Evolutionary conservation across 2,329 filamentous ascomycete species (phyloP), one percentile per base, ranked within the genome.

Genomic region (Diaporthe velutina): DNA sequence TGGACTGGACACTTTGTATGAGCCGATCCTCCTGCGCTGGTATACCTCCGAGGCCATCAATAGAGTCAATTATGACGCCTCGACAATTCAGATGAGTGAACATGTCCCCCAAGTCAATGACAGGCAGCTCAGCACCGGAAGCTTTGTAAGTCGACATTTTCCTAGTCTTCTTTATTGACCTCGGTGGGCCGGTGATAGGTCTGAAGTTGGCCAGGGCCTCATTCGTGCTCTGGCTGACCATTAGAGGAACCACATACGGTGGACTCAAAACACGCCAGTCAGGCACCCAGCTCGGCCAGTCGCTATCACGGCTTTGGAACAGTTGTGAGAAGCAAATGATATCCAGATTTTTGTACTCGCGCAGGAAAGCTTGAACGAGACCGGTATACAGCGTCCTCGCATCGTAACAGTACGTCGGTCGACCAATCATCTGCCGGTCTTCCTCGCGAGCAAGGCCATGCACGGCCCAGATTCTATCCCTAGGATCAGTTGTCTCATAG

Each of bases 171-270:
- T 40, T 50, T 33, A 12, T 33, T 30, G 22, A 40, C 12, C 15
- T 54, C 42, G 30, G 38, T 45, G 68, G 19, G 7, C 48, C 38
- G 1, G 15, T 30, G 6, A 54, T 25, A 58, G 73, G 73, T 38
- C 73, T 64, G 28, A 75, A 75, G 22, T 73, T 75, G 25, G 58
- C 73, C 8, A 75, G 54, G 2, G 70, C 55, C 4, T 73, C 73
- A 12, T 68, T 73, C 1, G 73, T 22, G 25, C 73, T 75, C 33
- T 75, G 73, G 38, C 70, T 73, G 22, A 73, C 70, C 73, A 75
- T 75, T 2, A 73, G 60, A 50, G 73, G 70, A 10, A 75, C 73
- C 25, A 73, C 70, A 25, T 42, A 57, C 15, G 73, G 73, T 4
- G 48, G 70, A 4, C 45, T 45, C 9, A 38, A 33, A 17, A 68